Evolutionary conservation across 192 early-diverging fungal genomes (phyloP), one percentile per base, ranked within the genome.

Genomic region (Rhizoclosmatium globosum): DNA sequence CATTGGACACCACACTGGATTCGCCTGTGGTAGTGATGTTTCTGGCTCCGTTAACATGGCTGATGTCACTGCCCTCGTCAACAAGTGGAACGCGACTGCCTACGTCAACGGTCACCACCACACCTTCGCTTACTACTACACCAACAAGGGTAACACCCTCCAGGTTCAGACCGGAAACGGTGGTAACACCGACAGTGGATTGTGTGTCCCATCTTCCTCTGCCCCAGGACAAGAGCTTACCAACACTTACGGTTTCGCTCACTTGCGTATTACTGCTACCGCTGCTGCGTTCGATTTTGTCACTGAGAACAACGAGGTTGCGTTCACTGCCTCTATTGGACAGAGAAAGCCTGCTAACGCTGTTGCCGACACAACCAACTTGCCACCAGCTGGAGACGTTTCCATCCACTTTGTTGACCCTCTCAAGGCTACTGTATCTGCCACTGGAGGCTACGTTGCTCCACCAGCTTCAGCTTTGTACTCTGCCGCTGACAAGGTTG

Each of bases 41-140:
- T 15, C 64, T 9, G 19, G 17, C 13, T 56, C 58, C 4, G 17
- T 7, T 4, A 7, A 64, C 59, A 74, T 74, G 73, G 9, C 3
- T 15, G 3, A 64, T 13, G 57, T 74, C 4, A 3, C 9, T 17
- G 59, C 4, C 6, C 19, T 74, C 0, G 38, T 74, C 17, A 42
- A 43, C 59, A 74, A 74, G 38, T 74, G 59, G 58, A 62, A 43
- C 9, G 39, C 42, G 17, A 45, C 73, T 7, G 77, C 68, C 4
- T 69, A 71, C 61, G 61, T 79, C 4, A 23, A 70, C 58, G 68
- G 77, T 21, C 68, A 79, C 48, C 62, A 69, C 53, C 77, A 71
- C 68, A 70, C 68, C 13, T 7, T 71, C 3, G 47, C 62, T 3
- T 79, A 58, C 42, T 68, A 74, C 60, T 44, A 44, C 59, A 44